Evolutionary conservation across 2,329 filamentous ascomycete genomes (phyloP).

Genomic region (Exophiala sp.): DNA sequence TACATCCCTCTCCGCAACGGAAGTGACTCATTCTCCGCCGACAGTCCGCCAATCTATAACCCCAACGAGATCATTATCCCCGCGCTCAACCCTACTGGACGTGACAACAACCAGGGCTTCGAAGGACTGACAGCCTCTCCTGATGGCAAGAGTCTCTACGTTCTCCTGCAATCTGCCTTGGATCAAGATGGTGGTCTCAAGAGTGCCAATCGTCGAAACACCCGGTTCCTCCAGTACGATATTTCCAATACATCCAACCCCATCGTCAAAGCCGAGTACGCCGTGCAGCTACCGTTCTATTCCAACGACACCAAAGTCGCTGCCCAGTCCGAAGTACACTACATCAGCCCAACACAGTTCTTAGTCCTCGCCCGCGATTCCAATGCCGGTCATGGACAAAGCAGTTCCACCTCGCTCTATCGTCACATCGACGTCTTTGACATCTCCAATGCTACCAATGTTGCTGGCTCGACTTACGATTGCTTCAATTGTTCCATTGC

Average conservation of each 20-base stretch:
- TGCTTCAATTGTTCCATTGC: constrained; percentile 44
- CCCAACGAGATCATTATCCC: constrained; percentile 50
- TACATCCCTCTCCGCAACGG: constrained; percentile 63
- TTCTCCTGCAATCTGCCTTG: constrained; percentile 63
- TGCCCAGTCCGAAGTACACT: constrained; percentile 66
- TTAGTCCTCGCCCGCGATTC: constrained; percentile 65
- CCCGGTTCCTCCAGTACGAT: constrained; percentile 63
- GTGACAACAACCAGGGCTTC: constrained; percentile 72
- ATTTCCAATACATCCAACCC: constrained; percentile 45
- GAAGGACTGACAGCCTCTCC: constrained; percentile 64
- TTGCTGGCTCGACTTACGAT: constrained; percentile 48
- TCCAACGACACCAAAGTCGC: constrained; percentile 55
- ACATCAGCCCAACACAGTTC: constrained; percentile 61
- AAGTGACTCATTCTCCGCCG: constrained; percentile 59
- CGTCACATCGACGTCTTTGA: constrained; percentile 68
- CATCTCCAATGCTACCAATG: constrained; percentile 58
- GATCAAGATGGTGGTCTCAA: constrained; percentile 60
- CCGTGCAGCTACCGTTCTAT: constrained; percentile 62
- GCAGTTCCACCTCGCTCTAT: constrained; percentile 55
- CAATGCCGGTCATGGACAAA: constrained; percentile 56
- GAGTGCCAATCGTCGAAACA: constrained; percentile 54
- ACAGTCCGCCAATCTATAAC: constrained; percentile 61
- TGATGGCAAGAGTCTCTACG: constrained; percentile 62
- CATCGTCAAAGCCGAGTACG: constrained; percentile 58
- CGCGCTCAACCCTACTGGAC: constrained; percentile 57